A percentile compares a stretch with the other conserved stretches of the same genome.
phyloP scores from a whole-genome alignment of 148 eudicot species.

The Hydrangea macrophylla region DNA sequence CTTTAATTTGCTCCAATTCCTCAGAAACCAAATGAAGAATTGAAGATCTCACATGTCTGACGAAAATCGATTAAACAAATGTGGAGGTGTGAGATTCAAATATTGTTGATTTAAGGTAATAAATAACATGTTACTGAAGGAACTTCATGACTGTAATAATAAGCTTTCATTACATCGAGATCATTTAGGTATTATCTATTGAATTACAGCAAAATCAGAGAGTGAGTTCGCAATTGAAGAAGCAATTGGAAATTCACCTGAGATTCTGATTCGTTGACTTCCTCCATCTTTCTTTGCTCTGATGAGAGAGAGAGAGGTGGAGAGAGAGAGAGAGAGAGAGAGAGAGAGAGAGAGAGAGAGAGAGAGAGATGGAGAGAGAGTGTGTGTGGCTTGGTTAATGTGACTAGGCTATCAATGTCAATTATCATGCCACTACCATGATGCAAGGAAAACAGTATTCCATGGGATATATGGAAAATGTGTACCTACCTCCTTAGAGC shows the following conservation, averaged over 20 bases:
- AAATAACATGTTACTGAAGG: not conserved
- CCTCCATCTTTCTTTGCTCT: conserved; percentile 36
- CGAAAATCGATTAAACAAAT: not conserved
- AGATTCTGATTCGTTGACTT: conserved; percentile 74
- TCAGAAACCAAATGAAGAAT: not conserved
- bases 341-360: too few relatives aligned
- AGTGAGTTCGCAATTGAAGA: conserved; percentile 7
- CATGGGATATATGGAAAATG: too few relatives aligned
- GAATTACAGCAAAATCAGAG: not conserved
- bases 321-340: too few relatives aligned
- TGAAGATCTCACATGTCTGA: not conserved
- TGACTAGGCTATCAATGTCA: not conserved
- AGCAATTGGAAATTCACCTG: conserved; percentile 41
- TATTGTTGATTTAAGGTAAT: not conserved
- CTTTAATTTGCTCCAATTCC: not conserved
- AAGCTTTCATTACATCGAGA: not conserved
- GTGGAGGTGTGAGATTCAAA: too few relatives aligned
- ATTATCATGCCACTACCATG: too few relatives aligned
- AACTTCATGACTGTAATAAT: not conserved
- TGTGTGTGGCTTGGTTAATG: not conserved
- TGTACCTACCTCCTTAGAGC: too few relatives aligned
- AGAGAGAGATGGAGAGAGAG: not conserved
- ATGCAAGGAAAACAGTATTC: too few relatives aligned
- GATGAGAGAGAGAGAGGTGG: not conserved
- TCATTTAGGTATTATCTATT: not conserved